Conservation (phyloP, 2,329 filamentous ascomycete species). For the Aspergillus luchuensis region DNA sequence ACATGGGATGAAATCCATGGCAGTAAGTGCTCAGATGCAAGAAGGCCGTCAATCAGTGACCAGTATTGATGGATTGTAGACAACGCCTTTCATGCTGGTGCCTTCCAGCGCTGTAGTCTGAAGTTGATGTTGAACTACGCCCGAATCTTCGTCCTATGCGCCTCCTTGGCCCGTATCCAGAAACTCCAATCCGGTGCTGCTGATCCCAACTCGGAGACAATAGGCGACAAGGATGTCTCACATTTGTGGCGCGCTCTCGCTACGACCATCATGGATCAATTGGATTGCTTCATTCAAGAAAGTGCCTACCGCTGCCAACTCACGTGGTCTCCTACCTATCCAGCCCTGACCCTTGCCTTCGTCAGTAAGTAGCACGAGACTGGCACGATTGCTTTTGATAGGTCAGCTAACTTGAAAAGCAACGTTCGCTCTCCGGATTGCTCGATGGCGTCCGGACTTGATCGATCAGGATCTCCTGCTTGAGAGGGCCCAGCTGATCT, state of each 20-base stretch:
- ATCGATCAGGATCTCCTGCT: conserved; percentile 35
- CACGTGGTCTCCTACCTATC: conserved; percentile 39
- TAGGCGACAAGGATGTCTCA: conserved; percentile 26
- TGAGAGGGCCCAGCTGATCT: conserved; percentile 35
- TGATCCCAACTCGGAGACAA: conserved; percentile 23
- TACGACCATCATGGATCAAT: conserved; percentile 37
- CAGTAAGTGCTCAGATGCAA: conserved; percentile 24
- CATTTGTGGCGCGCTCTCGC: conserved; percentile 36
- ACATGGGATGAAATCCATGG: conserved; percentile 40
- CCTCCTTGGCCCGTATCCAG: conserved; percentile 37
- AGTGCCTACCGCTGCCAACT: conserved; percentile 37
- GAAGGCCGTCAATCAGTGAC: not conserved
- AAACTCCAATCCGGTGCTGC: conserved; percentile 31
- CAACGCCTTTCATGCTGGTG: conserved; percentile 40
- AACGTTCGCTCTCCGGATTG: conserved; percentile 38
- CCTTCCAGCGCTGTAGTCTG: conserved; percentile 39
- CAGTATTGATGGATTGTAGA: conserved; percentile 18
- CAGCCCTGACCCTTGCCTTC: conserved; percentile 39
- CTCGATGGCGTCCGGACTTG: conserved; percentile 36
- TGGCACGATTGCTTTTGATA: not conserved
- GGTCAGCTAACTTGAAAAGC: conserved; percentile 21
- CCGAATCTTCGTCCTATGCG: conserved; percentile 36
- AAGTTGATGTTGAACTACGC: conserved; percentile 39
- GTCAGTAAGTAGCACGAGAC: conserved; percentile 33
- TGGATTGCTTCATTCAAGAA: conserved; percentile 35